These are phyloP conservation scores for Tetrastigma voinierianum DNA, from an alignment of 164 flowering plant genomes.

Conservation along the genomic window DNA sequence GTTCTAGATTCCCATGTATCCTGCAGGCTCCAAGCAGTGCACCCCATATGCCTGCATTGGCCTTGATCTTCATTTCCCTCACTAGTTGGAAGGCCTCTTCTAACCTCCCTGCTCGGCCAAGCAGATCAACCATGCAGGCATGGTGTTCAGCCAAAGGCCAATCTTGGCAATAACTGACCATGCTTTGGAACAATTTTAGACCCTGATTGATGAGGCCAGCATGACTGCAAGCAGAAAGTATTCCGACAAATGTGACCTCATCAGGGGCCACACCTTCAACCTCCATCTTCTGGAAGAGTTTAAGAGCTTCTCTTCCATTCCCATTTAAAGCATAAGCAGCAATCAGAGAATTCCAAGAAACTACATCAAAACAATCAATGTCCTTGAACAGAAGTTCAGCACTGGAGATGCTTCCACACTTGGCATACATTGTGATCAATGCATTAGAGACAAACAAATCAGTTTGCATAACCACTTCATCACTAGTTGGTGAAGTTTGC, in stretches of 20 bases:
- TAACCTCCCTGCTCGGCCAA: slow-evolving; percentile 28
- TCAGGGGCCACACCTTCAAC: slow-evolving; percentile 21
- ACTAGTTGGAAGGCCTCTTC: slow-evolving; percentile 29
- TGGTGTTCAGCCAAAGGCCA: slow-evolving; percentile 30
- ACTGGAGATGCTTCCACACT: slow-evolving; percentile 19
- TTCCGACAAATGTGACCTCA: slow-evolving; percentile 24
- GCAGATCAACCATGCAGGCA: slow-evolving; percentile 29
- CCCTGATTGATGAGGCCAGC: slow-evolving; percentile 25
- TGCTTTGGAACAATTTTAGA: slow-evolving; percentile 18
- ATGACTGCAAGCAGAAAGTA: slow-evolving; percentile 33
- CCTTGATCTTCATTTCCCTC: slow-evolving; percentile 14
- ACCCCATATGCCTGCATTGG: slow-evolving; percentile 32
- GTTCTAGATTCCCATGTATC: slow-evolving; percentile 20
- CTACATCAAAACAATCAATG: slow-evolving; percentile 14
- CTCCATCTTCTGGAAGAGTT: slow-evolving; percentile 22
- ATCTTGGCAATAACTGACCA: slow-evolving; percentile 30
- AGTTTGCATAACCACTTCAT: slow-evolving; percentile 23
- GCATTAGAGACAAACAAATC: slow-evolving; percentile 25
- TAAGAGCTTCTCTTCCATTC: slow-evolving; percentile 18
- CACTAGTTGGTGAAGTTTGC: slow-evolving; percentile 30
- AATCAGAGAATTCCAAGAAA: slow-evolving; percentile 39
- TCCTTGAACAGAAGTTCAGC: slow-evolving; percentile 23
- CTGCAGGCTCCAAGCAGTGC: slow-evolving; percentile 29
- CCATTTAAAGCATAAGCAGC: slow-evolving; percentile 27
- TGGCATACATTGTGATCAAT: slow-evolving; percentile 33